Conservation (phyloP, 768 basidiomycete genomes). For the Tricholoma matsutake region DNA sequence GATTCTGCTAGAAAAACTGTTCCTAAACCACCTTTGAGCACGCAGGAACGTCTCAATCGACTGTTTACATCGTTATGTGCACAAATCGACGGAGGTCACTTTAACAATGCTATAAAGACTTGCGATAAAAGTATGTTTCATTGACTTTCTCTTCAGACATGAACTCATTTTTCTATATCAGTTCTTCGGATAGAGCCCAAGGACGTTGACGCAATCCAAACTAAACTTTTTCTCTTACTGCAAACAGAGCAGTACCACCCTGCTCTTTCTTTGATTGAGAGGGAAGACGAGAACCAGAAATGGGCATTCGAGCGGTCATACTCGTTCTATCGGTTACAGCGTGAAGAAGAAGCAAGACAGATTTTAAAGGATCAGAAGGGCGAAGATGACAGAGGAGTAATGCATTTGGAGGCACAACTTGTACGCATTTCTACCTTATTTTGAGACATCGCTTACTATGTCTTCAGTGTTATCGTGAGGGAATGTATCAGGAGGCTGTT, state of each 20-base stretch:
- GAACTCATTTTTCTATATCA: conserved; percentile 25
- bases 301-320: conserved; percentile 74
- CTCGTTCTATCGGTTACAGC: conserved; percentile 80
- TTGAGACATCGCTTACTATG: conserved; percentile 5
- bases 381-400: conserved; percentile 57
- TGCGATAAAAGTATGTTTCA: conserved; percentile 79
- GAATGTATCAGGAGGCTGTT: conserved; percentile 68
- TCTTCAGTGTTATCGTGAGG: conserved; percentile 71
- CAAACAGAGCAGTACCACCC: conserved; percentile 80
- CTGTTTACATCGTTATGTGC: conserved; percentile 78
- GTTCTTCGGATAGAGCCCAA: conserved; percentile 68
- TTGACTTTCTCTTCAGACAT: conserved; percentile 4
- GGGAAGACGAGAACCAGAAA: conserved; percentile 22
- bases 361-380: conserved; percentile 48
- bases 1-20: conserved; percentile 3
- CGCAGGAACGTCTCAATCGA: conserved; percentile 44
- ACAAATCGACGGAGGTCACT: conserved; percentile 89
- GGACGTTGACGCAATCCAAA: conserved; percentile 72
- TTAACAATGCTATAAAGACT: conserved; percentile 83
- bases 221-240: conserved; percentile 83
- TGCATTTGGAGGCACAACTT: conserved; percentile 86
- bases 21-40: conserved; percentile 39
- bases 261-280: conserved; percentile 61
- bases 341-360: conserved; percentile 61
- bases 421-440: conserved; percentile 41